Evolutionary conservation across 495 filamentous ascomycete species (phyloP).

Genomic region (Hypomontagnella monticulosa): DNA sequence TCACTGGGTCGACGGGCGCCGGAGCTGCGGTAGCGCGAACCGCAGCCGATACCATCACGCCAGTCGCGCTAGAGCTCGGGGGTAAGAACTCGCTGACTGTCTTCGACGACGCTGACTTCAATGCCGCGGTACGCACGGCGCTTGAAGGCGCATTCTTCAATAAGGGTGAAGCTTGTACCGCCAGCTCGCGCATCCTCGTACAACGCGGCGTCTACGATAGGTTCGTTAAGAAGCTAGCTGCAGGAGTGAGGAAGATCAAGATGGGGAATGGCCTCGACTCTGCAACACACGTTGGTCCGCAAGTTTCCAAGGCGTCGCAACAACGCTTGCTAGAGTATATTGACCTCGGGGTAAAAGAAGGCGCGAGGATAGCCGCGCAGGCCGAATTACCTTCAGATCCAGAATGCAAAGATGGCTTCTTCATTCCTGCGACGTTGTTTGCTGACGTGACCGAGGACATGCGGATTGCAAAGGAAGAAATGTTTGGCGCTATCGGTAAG

Average conservation of each 20-base stretch:
- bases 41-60: constrained; percentile 14
- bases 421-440: constrained; percentile 69
- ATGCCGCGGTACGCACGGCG: constrained; percentile 13
- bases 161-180: constrained; percentile 23
- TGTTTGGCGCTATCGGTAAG: constrained; percentile 71
- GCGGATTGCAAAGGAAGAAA: constrained; percentile 71
- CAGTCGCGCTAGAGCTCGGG: constrained; percentile 23
- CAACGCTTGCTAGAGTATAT: constrained; percentile 66
- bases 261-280: constrained; percentile 22
- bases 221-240: constrained; percentile 15
- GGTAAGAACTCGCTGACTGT: constrained; percentile 16
- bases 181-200: constrained; percentile 12
- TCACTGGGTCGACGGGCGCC: constrained; percentile 62
- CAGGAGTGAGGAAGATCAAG: constrained; percentile 13
- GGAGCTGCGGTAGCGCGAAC: constrained; percentile 14
- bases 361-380: constrained; percentile 65
- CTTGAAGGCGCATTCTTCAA: constrained; percentile 27
- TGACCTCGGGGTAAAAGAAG: constrained; percentile 69
- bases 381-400: constrained; percentile 53
- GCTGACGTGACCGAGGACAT: constrained; percentile 69
- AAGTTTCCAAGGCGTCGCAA: constrained; percentile 13
- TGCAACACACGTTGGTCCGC: constrained; percentile 18
- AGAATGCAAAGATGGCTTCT: constrained; percentile 69
- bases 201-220: constrained; percentile 18
- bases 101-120: constrained; percentile 21